Base-by-base conservation (phyloP, 2,329 filamentous ascomycete species). In the Capronia epimyces region DNA sequence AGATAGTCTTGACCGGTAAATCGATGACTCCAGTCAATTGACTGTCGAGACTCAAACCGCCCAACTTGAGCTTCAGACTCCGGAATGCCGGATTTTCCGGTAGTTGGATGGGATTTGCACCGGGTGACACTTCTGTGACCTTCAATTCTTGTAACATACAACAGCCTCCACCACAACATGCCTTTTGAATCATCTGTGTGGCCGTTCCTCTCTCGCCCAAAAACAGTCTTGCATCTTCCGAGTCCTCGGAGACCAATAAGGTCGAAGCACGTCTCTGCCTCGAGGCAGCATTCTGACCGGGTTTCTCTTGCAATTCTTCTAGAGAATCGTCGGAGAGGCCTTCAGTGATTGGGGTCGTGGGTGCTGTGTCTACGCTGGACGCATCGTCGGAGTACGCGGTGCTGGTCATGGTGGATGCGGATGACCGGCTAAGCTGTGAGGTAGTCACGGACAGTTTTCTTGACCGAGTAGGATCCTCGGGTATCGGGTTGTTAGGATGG, bases 71-170 rank as follows among this genome's bases (percentile, higher is more conserved):
- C 46, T 83, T 76, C 43, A 98, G 77, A 53, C 84, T 87, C 49
- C 81, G 78, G 72, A 87, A 98, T 13, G 93, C 93, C 53, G 84
- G 79, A 63, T 95, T 97, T 67, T 93, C 82, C 1, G 91, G 90
- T 2, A 75, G 66, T 29, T 71, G 67, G 46, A 84, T 72, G 2
- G 78, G 75, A 4, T 65, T 64, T 40, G 68, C 71, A 43, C 67
- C 63, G 36, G 73, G 67, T 34, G 71, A 65, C 6, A 70, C 65
- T 3, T 70, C 71, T 52, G 76, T 67, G 5, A 74, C 66, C 32
- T 72, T 72, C 61, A 83, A 63, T 25, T 75, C 75, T 63, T 81
- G 74, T 51, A 80, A 70, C 63, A 80, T 75, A 65, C 81, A 84
- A 66, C 81, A 84, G 50, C 81, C 81, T 53, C 81, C 81, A 34